Evolutionary conservation across 805 yeast species (phyloP).

Genomic region (Maudiozyma turicensis): DNA sequence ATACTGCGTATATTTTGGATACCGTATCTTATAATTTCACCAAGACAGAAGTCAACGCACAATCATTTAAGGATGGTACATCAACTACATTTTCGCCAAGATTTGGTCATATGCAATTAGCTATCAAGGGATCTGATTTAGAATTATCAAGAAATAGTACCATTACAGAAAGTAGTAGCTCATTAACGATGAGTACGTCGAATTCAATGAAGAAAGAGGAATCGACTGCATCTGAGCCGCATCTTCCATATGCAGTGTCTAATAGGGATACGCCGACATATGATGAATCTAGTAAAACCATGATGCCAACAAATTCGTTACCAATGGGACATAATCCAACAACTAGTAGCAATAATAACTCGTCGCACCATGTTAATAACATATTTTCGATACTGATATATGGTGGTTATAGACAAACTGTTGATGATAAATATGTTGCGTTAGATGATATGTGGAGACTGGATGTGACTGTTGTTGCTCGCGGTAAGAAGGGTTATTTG

Average conservation of each 20-base stretch:
- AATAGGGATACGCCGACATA: neutral
- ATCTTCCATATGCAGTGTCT: too few species aligned
- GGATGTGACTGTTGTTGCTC: slow-evolving; percentile 30
- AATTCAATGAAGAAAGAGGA: neutral
- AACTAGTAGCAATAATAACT: neutral
- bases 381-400: slow-evolving; percentile 28
- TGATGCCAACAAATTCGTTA: neutral
- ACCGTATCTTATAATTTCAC: slow-evolving; percentile 38
- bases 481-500: slow-evolving; percentile 29
- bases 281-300: neutral
- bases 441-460: slow-evolving; percentile 36
- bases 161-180: neutral
- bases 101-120: slow-evolving; percentile 33
- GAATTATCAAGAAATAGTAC: neutral
- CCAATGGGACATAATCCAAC: neutral
- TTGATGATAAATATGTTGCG: slow-evolving; percentile 27
- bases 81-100: slow-evolving; percentile 30
- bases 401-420: slow-evolving; percentile 39
- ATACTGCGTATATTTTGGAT: slow-evolving; percentile 53
- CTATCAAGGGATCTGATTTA: slow-evolving; percentile 6
- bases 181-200: neutral
- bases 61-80: slow-evolving; percentile 23
- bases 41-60: slow-evolving; percentile 33
- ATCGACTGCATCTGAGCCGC: neutral
- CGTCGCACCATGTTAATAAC: neutral